Evolutionary conservation across 495 filamentous ascomycete genomes (phyloP).

Genomic region (Penicillium parvum): DNA sequence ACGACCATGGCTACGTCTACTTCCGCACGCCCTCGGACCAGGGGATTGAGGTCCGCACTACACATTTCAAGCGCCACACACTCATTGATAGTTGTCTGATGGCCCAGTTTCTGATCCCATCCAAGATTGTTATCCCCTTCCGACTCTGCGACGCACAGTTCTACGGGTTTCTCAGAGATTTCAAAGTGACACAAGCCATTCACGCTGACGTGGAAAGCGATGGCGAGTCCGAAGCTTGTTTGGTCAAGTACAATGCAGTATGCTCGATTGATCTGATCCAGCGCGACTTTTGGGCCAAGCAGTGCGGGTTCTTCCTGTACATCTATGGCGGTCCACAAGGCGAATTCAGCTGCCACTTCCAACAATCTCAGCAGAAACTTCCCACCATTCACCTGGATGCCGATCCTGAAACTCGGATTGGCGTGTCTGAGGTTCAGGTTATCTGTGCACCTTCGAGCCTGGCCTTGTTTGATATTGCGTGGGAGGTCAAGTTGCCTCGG

Average conservation of each 20-base stretch:
- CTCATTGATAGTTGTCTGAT: constrained; percentile 32
- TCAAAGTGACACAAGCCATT: constrained; percentile 31
- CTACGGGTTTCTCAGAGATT: constrained; percentile 31
- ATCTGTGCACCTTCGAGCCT: constrained; percentile 24
- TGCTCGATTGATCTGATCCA: constrained; percentile 31
- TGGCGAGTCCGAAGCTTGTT: background rate
- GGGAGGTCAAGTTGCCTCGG: constrained; percentile 17
- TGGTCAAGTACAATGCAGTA: constrained; percentile 25
- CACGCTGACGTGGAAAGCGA: constrained; percentile 5
- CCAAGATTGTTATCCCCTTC: constrained; percentile 26
- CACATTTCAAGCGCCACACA: constrained; percentile 21
- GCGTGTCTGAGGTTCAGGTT: constrained; percentile 22
- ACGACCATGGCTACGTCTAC: constrained; percentile 28
- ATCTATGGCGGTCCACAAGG: constrained; percentile 35
- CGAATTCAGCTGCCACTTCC: constrained; percentile 19
- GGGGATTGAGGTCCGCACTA: constrained; percentile 35
- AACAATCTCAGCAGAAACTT: constrained; percentile 1
- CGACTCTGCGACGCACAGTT: constrained; percentile 25
- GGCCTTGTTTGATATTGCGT: constrained; percentile 26
- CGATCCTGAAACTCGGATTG: constrained; percentile 1
- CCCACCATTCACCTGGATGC: constrained; percentile 20
- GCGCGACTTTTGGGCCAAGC: constrained; percentile 32
- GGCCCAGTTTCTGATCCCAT: constrained; percentile 25
- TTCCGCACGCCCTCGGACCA: constrained; percentile 25
- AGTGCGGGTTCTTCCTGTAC: constrained; percentile 27